These are phyloP conservation scores for Phyllosticta citriasiana DNA, from an alignment of 2,329 filamentous ascomycete genomes.

Conservation along the genomic window DNA sequence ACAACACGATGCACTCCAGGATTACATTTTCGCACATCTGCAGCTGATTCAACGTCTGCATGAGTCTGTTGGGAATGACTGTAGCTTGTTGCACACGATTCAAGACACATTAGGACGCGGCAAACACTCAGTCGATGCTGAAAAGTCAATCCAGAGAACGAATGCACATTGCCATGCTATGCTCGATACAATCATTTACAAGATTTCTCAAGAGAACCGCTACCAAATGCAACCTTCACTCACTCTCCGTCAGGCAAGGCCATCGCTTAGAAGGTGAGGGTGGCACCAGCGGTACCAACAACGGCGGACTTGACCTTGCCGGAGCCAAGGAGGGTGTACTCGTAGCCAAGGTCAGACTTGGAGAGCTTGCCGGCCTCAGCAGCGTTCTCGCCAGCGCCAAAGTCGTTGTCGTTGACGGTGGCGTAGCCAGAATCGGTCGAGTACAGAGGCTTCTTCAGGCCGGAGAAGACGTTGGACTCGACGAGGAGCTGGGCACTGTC, in stretches of 20 bases:
- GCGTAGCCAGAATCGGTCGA: slow-evolving; percentile 27
- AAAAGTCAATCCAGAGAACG: not conserved
- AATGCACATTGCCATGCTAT: not conserved
- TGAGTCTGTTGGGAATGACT: no score
- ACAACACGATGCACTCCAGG: no score
- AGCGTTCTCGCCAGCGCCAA: slow-evolving; percentile 24
- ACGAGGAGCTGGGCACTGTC: slow-evolving; percentile 32
- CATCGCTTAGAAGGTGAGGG: slow-evolving; percentile 23
- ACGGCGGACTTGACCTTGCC: slow-evolving; percentile 28
- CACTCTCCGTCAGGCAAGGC: not conserved
- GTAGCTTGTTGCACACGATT: not conserved
- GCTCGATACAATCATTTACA: not conserved
- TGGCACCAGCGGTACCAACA: slow-evolving; percentile 30
- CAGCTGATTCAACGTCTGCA: no score
- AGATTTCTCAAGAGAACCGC: not conserved
- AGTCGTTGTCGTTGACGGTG: slow-evolving; percentile 28
- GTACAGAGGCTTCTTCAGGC: slow-evolving; percentile 26
- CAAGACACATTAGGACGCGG: not conserved
- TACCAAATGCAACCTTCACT: not conserved
- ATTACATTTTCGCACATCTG: no score
- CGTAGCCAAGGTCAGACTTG: slow-evolving; percentile 23
- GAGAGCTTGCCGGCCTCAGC: slow-evolving; percentile 25
- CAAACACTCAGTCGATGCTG: not conserved
- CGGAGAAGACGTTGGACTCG: slow-evolving; percentile 30
- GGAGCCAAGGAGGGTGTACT: slow-evolving; percentile 23